Conservation (phyloP, 192 early-diverging fungal genomes). For the Chytriomyces sp. region DNA sequence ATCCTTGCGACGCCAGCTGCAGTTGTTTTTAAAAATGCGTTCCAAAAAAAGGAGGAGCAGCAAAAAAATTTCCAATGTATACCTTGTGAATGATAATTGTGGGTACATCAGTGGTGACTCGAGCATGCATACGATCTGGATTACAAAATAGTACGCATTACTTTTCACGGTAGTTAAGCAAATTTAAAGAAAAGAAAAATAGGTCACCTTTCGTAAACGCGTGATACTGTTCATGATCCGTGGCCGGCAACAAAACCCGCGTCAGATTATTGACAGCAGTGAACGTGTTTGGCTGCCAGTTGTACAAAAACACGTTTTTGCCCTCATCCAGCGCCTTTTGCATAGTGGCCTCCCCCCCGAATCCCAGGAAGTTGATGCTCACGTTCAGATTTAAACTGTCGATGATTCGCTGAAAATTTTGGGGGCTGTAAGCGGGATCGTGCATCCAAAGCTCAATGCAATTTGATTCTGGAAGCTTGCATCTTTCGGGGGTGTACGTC, state of each 20-base stretch:
- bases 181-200: not conserved
- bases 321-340: constrained; percentile 17
- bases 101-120: constrained; percentile 24
- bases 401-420: constrained; percentile 21
- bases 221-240: constrained; percentile 2
- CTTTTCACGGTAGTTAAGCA: not conserved
- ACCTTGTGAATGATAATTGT: constrained; percentile 22
- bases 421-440: constrained; percentile 5
- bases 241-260: constrained; percentile 15
- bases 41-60: not conserved
- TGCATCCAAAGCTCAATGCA: constrained; percentile 22
- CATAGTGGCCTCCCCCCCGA: not conserved
- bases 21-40: not conserved
- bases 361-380: constrained; percentile 24
- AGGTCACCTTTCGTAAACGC: not conserved
- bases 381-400: constrained; percentile 19
- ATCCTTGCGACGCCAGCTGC: constrained; percentile 1
- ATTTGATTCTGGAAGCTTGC: constrained; percentile 8
- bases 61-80: not conserved
- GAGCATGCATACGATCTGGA: not conserved
- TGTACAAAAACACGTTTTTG: constrained; percentile 31
- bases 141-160: not conserved
- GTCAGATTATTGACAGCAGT: constrained; percentile 24
- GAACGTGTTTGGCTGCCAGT: constrained; percentile 27
- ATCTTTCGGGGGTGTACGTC: constrained; percentile 11